A percentile compares a stretch with the other conserved stretches of the same genome.
phyloP scores from a whole-genome alignment of 495 filamentous ascomycete genomes.

The Margaritispora aquatica region DNA sequence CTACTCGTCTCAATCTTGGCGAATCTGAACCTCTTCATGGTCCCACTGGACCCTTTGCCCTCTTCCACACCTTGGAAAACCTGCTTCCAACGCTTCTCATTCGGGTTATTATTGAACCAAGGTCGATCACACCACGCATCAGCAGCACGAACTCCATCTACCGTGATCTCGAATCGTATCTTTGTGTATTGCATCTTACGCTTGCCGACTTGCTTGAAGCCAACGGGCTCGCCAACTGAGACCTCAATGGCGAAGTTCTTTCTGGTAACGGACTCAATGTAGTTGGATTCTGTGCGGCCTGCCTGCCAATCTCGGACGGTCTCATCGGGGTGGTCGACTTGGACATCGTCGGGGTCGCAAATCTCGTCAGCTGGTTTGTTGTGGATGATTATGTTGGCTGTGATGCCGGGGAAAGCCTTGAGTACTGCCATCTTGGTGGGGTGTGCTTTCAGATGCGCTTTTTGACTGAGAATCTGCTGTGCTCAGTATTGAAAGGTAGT shows the following conservation, averaged over 20 bases:
- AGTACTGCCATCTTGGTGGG: conserved; percentile 4
- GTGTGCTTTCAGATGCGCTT: too few relatives aligned
- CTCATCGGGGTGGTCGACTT: neutral
- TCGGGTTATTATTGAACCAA: neutral
- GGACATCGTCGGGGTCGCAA: neutral
- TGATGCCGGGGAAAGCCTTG: neutral
- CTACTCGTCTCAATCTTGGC: conserved; percentile 1
- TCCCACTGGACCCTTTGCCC: neutral
- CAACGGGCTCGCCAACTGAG: neutral
- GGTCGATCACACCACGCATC: neutral
- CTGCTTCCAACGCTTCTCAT: neutral
- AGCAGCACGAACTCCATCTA: neutral
- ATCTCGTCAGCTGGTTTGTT: neutral
- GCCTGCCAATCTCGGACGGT: neutral
- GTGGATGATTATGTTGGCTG: neutral
- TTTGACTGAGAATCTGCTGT: too few relatives aligned
- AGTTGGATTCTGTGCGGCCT: neutral
- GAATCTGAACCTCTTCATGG: neutral
- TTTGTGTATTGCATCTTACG: conserved; percentile 5
- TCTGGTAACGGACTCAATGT: neutral
- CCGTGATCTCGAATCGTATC: neutral
- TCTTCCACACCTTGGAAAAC: neutral
- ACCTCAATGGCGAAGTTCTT: neutral
- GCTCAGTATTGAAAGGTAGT: too few relatives aligned
- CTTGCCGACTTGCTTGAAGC: neutral